Base-by-base conservation (phyloP, 2,329 filamentous ascomycete species). In the Nothophaeocryptopus gaeumannii region DNA sequence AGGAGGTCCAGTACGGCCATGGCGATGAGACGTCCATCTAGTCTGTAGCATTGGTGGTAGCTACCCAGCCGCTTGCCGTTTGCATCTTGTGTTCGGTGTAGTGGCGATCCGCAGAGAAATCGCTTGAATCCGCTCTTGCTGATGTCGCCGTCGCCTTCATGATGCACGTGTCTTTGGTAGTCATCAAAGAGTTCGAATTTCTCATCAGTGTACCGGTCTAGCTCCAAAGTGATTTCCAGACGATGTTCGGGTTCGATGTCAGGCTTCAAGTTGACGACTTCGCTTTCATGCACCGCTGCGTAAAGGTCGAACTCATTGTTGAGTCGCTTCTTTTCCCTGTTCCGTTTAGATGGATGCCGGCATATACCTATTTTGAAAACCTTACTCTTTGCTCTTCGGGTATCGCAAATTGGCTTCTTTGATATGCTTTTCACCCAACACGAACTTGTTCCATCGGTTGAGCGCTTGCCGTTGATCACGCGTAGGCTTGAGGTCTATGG, bases 1-100 rank as follows among this genome's bases (percentile, higher is more conserved):
- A 93, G 74, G 8, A 93, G 74, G 64, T 93, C 88, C 5, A 93
- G 72, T 1, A 93, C 85, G 0, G 84, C 84, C 56, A 93, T 78
- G 2, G 88, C 88, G 16, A 92, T 81, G 11, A 93, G 74, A 42
- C 81, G 77, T 15, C 86, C 88, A 62, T 93, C 86, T 2, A 93
- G 74, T 29, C 88, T 79, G 30, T 58, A 58, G 70, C 86, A 90
- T 65, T 92, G 88, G 61, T 93, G 88, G 60, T 82, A 92, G 1
- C 86, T 89, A 12, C 88, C 88, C 0, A 91, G 70, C 36, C 71
- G 72, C 13, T 73, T 72, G 20, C 81, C 81, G 48, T 82, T 74
- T 1, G 73, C 54, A 13, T 67, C 66, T 1, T 69, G 75, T 30
- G 73, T 70, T 10, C 77, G 74, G 10, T 67, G 57, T 5, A 92